Conservation (phyloP, 2,329 filamentous ascomycete species). For the Gremmenia infestans region DNA sequence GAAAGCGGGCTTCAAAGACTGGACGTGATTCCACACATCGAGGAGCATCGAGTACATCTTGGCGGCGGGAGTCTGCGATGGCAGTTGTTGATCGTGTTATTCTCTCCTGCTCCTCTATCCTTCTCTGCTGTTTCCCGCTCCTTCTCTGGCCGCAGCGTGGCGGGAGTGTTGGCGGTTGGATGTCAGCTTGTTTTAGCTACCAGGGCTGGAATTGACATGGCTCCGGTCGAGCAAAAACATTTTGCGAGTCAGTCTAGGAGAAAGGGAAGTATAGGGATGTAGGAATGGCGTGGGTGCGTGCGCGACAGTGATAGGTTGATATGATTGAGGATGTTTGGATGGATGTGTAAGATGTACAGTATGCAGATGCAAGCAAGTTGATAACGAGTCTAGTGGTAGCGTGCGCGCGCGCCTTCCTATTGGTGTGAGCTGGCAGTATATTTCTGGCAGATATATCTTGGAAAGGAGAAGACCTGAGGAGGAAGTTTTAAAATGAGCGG, state of each 20-base stretch:
- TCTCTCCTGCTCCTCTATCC: not conserved
- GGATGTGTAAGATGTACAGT: not conserved
- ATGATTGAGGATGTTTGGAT: not conserved
- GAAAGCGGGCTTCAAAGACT: constrained; percentile 51
- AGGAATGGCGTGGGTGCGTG: not conserved
- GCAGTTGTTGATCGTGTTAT: not conserved
- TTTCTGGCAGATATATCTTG: no score
- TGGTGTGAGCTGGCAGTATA: no score
- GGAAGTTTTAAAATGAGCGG: no score
- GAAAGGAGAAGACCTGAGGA: no score
- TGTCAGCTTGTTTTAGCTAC: constrained; percentile 1
- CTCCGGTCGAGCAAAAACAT: constrained; percentile 7
- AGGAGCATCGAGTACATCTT: constrained; percentile 24
- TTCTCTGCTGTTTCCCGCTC: not conserved
- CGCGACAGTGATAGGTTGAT: not conserved
- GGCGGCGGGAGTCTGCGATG: not conserved
- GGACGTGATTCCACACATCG: constrained; percentile 38
- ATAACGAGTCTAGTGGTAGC: not conserved
- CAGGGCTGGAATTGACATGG: constrained; percentile 2
- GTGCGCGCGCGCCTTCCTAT: no score
- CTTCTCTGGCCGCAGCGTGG: not conserved
- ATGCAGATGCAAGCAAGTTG: not conserved
- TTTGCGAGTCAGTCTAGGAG: not conserved
- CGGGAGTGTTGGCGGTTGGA: not conserved
- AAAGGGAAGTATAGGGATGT: not conserved